Evolutionary conservation across 2,329 filamentous ascomycete species (phyloP), one percentile per base, ranked within the genome.

Genomic region (Neonectria punicea): DNA sequence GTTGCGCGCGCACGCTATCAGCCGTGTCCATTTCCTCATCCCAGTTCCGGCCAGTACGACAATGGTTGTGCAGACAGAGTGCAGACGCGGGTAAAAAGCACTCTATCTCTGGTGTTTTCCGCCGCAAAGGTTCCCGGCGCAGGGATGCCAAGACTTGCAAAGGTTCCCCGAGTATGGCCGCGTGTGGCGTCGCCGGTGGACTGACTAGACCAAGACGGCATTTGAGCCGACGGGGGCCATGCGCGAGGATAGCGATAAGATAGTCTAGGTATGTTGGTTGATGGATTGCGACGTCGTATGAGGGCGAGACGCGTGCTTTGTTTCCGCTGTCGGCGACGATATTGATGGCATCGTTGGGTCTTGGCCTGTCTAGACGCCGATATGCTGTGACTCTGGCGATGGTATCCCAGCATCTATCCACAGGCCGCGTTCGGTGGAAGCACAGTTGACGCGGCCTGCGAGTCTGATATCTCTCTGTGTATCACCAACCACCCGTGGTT

Each of bases 131-230:
- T 54, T 43, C 51, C 49, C 25, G 30, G 18, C 14, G 51, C 22
- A 39, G 36, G 39, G 47, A 36, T 44, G 61, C 61, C 61, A 63
- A 63, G 61, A 9, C 47, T 53, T 63, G 55, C 61, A 63, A 63
- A 63, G 55, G 61, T 58, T 54, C 61, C 56, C 61, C 55, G 61
- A 63, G 61, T 28, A 54, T 32, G 50, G n/a, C 55, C 54, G 44
- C 13, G 44, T 30, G 46, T 22, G n/a, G 47, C 41, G 49, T 49
- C 41, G 57, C 18, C 22, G 53, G 53, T 39, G 61, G 61, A 44
- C 61, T 58, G 61, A 63, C 60, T 63, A 53, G 61, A 58, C 61
- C 18, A 63, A 63, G 61, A 55, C 49, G 61, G 61, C 43, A 63
- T 55, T 39, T 30, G 47, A 34, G 55, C 61, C 55, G 55, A 50